phyloP scores from a whole-genome alignment of 2,329 filamentous ascomycete species.

The Hymenotorrendiella dingleyae region DNA sequence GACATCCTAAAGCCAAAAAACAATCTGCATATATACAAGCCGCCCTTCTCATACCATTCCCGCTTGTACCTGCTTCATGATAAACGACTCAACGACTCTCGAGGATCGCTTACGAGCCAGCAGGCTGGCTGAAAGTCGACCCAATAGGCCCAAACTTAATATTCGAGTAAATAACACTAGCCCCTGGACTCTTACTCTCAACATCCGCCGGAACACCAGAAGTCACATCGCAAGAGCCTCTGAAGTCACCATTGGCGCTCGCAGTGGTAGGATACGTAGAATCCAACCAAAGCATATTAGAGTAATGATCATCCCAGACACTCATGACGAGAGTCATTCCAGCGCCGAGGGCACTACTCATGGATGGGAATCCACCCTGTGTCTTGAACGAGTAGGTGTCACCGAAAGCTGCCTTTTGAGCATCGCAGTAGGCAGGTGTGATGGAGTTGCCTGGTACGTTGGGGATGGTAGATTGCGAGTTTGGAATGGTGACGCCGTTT shows the following conservation, averaged over 20 bases:
- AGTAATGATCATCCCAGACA: constrained; percentile 49
- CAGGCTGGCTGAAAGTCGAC: constrained; percentile 24
- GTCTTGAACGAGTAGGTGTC: constrained; percentile 47
- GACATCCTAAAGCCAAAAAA: not conserved
- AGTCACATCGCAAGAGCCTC: constrained; percentile 47
- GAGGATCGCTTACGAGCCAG: not conserved
- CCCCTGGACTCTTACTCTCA: constrained; percentile 39
- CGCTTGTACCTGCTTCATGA: not conserved
- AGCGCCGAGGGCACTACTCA: constrained; percentile 47
- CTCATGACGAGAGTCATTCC: constrained; percentile 62
- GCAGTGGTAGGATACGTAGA: constrained; percentile 51
- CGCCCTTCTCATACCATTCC: not conserved
- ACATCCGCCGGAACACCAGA: constrained; percentile 47
- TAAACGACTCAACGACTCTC: no score
- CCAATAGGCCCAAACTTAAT: constrained; percentile 30
- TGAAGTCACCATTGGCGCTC: constrained; percentile 41
- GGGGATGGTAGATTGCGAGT: constrained; percentile 39
- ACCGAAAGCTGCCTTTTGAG: constrained; percentile 49
- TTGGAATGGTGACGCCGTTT: constrained; percentile 44
- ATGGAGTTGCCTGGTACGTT: constrained; percentile 47
- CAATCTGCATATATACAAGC: constrained; percentile 1
- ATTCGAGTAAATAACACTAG: constrained; percentile 35
- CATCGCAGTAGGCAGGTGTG: constrained; percentile 50
- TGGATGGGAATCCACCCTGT: constrained; percentile 49
- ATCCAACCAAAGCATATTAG: constrained; percentile 73